These are phyloP conservation scores for Elongisporangium undulatum DNA, from an alignment of 352 stramenopile species.

Conservation along the genomic window DNA sequence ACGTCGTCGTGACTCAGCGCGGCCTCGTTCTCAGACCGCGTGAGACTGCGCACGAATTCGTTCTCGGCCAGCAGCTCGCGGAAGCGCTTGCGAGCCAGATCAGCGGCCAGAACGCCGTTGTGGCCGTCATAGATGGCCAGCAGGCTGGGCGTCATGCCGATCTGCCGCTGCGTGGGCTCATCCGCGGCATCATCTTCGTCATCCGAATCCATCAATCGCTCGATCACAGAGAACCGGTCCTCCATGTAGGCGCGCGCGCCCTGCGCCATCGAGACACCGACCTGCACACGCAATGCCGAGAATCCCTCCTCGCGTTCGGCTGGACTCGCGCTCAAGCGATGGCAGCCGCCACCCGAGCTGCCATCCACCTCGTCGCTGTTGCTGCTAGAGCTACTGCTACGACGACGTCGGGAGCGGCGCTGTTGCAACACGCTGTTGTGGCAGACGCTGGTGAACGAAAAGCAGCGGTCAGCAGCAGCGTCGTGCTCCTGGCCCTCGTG, in stretches of 20 bases:
- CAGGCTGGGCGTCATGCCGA: conserved; percentile 36
- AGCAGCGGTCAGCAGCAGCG: conserved; percentile 20
- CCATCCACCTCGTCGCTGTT: conserved; percentile 8
- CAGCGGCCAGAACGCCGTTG: conserved; percentile 66
- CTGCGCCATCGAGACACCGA: conserved; percentile 50
- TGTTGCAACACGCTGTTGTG: conserved; percentile 6
- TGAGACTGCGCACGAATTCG: conserved; percentile 42
- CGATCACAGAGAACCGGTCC: conserved; percentile 62
- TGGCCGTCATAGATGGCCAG: conserved; percentile 73
- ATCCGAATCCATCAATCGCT: conserved; percentile 40
- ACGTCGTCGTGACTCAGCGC: conserved; percentile 43
- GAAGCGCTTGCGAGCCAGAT: conserved; percentile 57
- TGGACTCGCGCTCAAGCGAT: too few relatives aligned
- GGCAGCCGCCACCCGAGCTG: conserved; percentile 1
- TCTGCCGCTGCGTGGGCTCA: too few relatives aligned
- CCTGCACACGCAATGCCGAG: conserved; percentile 30
- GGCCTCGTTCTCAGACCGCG: conserved; percentile 22
- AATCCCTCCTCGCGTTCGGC: not conserved
- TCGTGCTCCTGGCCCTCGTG: conserved; percentile 20
- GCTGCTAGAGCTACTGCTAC: conserved; percentile 10
- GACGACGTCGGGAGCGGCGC: conserved; percentile 15
- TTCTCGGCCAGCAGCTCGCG: conserved; percentile 47
- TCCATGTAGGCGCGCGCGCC: conserved; percentile 78
- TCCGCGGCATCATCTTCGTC: conserved; percentile 28
- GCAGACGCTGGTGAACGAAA: conserved; percentile 48